These are phyloP conservation scores for Coemansia sp. DNA, from an alignment of 192 early-diverging fungal species.

Conservation along the genomic window DNA sequence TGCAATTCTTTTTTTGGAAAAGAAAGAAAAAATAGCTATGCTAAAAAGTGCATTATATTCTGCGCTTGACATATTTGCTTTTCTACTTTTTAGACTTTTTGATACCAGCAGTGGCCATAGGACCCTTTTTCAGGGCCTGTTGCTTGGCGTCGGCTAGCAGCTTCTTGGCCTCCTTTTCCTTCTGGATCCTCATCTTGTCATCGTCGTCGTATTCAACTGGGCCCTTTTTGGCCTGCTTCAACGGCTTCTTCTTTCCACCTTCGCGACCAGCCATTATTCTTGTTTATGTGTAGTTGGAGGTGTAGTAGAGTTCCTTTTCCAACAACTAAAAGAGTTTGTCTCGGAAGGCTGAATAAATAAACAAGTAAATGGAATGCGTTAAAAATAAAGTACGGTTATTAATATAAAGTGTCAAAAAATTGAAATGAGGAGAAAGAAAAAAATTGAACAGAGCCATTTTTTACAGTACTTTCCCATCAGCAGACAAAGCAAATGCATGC, in stretches of 20 bases:
- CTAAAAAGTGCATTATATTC: constrained; percentile 4
- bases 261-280: constrained; percentile 32
- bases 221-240: constrained; percentile 82
- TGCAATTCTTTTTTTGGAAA: neutral
- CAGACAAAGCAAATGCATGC: neutral
- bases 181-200: constrained; percentile 75
- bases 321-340: neutral
- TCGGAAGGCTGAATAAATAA: neutral
- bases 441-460: neutral
- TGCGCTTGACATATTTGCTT: neutral
- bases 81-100: constrained; percentile 76
- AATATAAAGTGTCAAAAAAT: neutral
- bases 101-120: constrained; percentile 67
- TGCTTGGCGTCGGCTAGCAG: constrained; percentile 75
- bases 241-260: constrained; percentile 87
- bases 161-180: constrained; percentile 74
- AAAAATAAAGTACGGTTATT: neutral
- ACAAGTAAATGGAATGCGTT: neutral
- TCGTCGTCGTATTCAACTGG: constrained; percentile 67
- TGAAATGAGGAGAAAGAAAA: neutral
- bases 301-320: neutral
- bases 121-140: constrained; percentile 63
- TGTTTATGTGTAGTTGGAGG: neutral
- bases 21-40: neutral
- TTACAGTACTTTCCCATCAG: neutral